phyloP scores from a whole-genome alignment of 805 yeast genomes.

The Cyberlindnera euphorbiae region DNA sequence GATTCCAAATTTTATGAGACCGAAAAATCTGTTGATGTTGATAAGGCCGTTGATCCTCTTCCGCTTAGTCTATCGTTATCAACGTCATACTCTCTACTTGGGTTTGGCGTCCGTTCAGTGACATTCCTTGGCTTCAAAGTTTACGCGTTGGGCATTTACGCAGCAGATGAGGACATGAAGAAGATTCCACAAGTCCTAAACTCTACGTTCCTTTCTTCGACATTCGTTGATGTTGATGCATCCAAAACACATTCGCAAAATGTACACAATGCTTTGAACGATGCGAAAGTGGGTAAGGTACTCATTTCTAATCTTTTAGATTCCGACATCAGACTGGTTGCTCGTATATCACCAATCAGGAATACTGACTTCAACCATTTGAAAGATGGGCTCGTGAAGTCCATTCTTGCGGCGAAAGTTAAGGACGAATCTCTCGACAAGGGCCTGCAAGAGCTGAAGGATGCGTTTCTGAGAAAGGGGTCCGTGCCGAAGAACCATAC shows the following conservation, averaged over 20 bases:
- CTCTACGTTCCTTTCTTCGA: constrained; percentile 35
- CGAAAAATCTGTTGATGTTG: constrained; percentile 37
- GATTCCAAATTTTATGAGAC: constrained; percentile 1
- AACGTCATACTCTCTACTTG: constrained; percentile 52
- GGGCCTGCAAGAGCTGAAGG: constrained; percentile 66
- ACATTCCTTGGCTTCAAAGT: constrained; percentile 81
- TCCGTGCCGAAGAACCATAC: constrained; percentile 73
- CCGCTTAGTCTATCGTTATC: constrained; percentile 26
- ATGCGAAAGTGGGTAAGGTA: constrained; percentile 46
- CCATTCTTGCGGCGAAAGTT: constrained; percentile 62
- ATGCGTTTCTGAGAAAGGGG: constrained; percentile 58
- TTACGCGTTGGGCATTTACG: constrained; percentile 80
- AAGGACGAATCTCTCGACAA: constrained; percentile 41
- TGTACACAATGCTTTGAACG: constrained; percentile 40
- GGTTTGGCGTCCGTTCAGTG: constrained; percentile 78
- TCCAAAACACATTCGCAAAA: constrained; percentile 35
- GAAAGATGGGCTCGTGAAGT: constrained; percentile 82
- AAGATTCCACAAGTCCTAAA: constrained; percentile 38
- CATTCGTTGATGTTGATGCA: constrained; percentile 31
- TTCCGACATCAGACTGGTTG: constrained; percentile 55
- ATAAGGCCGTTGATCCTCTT: constrained; percentile 42
- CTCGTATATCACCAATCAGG: constrained; percentile 80
- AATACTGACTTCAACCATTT: constrained; percentile 89
- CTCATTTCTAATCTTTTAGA: constrained; percentile 55
- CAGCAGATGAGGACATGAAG: constrained; percentile 53